A percentile compares a stretch with the other conserved stretches of the same genome.
These are phyloP conservation scores for Diaporthe citri DNA, from an alignment of 2,329 filamentous ascomycete genomes.

Conservation along the genomic window DNA sequence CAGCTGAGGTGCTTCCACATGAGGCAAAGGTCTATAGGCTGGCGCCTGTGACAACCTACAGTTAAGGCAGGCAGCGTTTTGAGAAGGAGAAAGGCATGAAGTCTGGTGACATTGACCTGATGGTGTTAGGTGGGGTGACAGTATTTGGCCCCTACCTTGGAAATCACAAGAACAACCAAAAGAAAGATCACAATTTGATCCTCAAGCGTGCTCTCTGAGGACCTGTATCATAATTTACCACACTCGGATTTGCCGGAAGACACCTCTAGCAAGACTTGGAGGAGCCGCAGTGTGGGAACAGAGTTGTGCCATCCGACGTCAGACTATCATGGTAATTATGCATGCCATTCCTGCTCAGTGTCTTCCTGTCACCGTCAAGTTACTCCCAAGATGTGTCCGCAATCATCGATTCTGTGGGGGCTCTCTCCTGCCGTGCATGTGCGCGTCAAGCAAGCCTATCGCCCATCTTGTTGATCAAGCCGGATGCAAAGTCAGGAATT, in stretches of 20 bases:
- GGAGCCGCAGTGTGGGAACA: not conserved
- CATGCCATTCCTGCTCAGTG: too few relatives aligned
- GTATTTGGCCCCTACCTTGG: not conserved
- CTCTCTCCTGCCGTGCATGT: too few relatives aligned
- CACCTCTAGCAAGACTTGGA: not conserved
- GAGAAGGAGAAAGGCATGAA: not conserved
- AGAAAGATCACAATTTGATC: fast-evolving
- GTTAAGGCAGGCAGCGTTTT: not conserved
- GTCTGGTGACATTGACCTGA: not conserved
- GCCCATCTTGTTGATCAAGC: constrained; percentile 25
- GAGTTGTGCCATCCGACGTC: too few relatives aligned
- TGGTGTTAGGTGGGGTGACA: not conserved
- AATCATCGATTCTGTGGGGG: not conserved
- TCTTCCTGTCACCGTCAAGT: too few relatives aligned
- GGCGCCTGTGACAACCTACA: constrained; percentile 11
- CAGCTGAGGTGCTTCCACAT: constrained; percentile 35
- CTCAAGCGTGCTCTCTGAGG: not conserved
- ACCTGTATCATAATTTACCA: too few relatives aligned
- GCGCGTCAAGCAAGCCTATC: constrained; percentile 18
- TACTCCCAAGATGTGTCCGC: not conserved
- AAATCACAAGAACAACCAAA: not conserved
- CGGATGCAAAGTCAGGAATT: constrained; percentile 28
- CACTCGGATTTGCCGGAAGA: too few relatives aligned
- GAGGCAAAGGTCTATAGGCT: constrained; percentile 35
- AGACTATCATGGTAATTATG: not conserved